Evolutionary conservation across 495 filamentous ascomycete species (phyloP), one percentile per base, ranked within the genome.

Genomic region (Glutinoglossum americanum): DNA sequence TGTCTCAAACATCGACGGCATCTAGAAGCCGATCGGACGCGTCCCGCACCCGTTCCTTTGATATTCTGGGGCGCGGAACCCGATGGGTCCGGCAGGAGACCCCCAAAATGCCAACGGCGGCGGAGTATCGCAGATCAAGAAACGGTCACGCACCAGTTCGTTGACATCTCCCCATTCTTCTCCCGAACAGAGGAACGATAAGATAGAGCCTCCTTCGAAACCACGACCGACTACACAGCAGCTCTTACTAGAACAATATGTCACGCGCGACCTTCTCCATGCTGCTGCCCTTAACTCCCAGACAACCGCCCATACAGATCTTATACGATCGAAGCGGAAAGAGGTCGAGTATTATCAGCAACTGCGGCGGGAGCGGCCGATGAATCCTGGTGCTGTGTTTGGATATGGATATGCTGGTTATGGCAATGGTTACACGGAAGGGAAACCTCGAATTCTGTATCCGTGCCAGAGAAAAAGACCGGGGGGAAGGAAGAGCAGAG

Each of bases 331-430:
- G 51, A 77, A 80, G 60, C 72, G 73, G 45, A 64, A 68, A 21
- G 79, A 85, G 63, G 67, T 70, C 19, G 71, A 80, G 44, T 77
- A 71, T 57, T 75, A 75, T 53, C 62, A 76, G 47, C 64, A 72
- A 11, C 56, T 79, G 26, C 71, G 74, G 35, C 72, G 71, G 21
- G 70, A 75, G 55, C 73, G 74, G 44, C 68, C 74, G 35, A 58
- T 65, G 51, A 74, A 83, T 63, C 82, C 83, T 11, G 80, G 72
- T 32, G 73, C 72, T 1, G 66, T 86, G 19, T 85, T 80, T 64
- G 92, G 92, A 44, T 73, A 81, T 57, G 92, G 92, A 55, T 98
- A 93, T 66, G 80, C 76, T 65, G 93, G 89, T 44, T 93, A 86
- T 67, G 92, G 88, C 39, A 98, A 96, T 67, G 79, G 81, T 28